A percentile compares a stretch with the other conserved stretches of the same genome.
phyloP scores from a whole-genome alignment of 352 stramenopile genomes.

The Phytopythium aichiense region DNA sequence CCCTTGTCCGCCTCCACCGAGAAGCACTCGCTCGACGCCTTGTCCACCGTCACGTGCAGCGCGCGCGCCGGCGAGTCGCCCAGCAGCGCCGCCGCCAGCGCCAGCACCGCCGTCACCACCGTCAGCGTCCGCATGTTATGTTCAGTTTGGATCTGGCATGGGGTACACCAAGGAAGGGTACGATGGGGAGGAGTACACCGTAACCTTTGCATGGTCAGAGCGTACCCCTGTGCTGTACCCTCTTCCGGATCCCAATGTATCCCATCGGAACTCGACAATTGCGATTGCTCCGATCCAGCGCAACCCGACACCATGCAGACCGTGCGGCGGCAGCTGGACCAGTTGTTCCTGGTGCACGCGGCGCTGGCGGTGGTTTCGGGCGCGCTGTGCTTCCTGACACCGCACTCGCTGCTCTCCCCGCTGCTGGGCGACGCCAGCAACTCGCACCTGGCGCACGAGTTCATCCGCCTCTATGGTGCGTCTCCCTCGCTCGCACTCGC shows the following conservation, averaged over 20 bases:
- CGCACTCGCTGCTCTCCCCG: slow-evolving; percentile 76
- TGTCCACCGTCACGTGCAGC: slow-evolving; percentile 50
- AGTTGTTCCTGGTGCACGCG: slow-evolving; percentile 76
- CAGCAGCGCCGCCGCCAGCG: slow-evolving; percentile 6
- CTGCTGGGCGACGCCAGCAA: slow-evolving; percentile 73
- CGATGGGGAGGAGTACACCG: too few species aligned
- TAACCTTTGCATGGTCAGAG: too few species aligned
- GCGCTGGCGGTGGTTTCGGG: slow-evolving; percentile 62
- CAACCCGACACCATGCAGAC: slow-evolving; percentile 28
- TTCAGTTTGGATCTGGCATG: background rate
- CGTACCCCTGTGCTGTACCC: too few species aligned
- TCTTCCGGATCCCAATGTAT: too few species aligned
- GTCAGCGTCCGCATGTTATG: background rate
- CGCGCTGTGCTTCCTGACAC: slow-evolving; percentile 66
- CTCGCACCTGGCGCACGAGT: slow-evolving; percentile 83
- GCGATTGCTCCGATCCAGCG: too few species aligned
- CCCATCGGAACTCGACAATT: too few species aligned
- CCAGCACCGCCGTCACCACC: slow-evolving; percentile 14
- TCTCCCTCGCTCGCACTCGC: background rate
- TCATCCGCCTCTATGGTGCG: slow-evolving; percentile 81
- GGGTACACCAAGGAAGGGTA: too few species aligned
- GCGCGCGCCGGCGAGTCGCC: slow-evolving; percentile 11
- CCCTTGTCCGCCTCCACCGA: slow-evolving; percentile 58
- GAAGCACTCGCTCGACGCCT: slow-evolving; percentile 58
- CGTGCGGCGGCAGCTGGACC: slow-evolving; percentile 74